phyloP scores from a whole-genome alignment of 176 grass and related monocot species.

The Triticum urartu region DNA sequence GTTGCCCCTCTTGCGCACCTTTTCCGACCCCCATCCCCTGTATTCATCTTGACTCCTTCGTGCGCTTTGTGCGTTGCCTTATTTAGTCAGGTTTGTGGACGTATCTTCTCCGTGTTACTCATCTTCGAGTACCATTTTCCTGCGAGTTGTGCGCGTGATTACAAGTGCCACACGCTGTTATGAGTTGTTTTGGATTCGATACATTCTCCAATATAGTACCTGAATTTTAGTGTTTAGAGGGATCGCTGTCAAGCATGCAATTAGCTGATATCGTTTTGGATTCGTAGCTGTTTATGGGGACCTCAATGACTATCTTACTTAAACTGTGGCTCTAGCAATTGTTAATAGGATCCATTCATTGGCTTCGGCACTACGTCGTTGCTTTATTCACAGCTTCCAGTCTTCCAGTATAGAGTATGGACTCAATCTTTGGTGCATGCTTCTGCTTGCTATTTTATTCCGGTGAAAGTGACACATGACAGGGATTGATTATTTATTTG shows the following conservation, averaged over 20 bases:
- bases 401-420: background rate
- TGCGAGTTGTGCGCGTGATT: background rate
- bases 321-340: background rate
- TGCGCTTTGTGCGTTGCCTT: background rate
- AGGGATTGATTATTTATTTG: background rate
- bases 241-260: background rate
- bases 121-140: background rate
- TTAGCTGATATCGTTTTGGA: background rate
- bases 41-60: conserved; percentile 17
- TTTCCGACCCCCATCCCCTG: background rate
- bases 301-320: background rate
- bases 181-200: background rate
- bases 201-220: background rate
- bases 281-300: background rate
- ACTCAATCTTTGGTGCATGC: background rate
- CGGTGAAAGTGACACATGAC: background rate
- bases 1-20: background rate
- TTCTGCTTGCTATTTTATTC: background rate
- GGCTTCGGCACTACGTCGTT: conserved; percentile 3
- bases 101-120: background rate
- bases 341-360: background rate
- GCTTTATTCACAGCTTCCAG: background rate
- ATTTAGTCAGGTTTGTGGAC: background rate
- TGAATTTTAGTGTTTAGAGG: background rate
- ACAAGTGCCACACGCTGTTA: background rate